Conservation (phyloP, 352 stramenopile genomes). For the Aphanomyces euteiches region DNA sequence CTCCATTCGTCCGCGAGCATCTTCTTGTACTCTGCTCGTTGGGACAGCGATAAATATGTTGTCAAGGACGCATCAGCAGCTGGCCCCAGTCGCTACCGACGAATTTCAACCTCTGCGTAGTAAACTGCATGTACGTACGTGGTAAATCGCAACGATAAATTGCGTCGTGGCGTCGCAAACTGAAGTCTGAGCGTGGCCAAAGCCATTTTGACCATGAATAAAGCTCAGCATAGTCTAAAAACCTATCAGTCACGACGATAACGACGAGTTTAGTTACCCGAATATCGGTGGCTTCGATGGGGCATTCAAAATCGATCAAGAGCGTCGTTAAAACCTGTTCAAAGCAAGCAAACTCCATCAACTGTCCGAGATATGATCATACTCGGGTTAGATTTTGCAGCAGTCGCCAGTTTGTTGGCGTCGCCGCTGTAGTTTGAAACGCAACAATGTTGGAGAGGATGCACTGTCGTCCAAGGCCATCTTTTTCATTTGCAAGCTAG, state of each 20-base stretch:
- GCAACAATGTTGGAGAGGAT: background rate
- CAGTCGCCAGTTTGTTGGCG: background rate
- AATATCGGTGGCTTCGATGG: background rate
- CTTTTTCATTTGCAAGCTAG: background rate
- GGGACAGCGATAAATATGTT: background rate
- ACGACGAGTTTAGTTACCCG: background rate
- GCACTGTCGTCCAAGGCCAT: background rate
- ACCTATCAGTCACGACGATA: background rate
- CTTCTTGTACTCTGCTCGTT: constrained; percentile 4
- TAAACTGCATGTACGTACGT: background rate
- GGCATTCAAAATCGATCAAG: background rate
- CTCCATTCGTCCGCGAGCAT: constrained; percentile 14
- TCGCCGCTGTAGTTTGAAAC: background rate
- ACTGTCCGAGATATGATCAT: background rate
- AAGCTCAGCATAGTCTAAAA: background rate
- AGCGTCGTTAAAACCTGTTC: background rate
- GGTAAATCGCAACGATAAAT: constrained; percentile 8
- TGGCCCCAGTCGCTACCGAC: background rate
- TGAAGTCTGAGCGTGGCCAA: constrained; percentile 14
- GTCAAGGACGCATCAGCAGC: background rate
- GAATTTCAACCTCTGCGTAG: background rate
- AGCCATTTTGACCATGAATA: background rate
- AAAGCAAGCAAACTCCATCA: too few relatives aligned
- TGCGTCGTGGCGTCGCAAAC: constrained; percentile 3
- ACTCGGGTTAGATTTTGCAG: constrained; percentile 4